Percentiles rank a stretch among this genome's conserved stretches.
These are phyloP conservation scores for Lasiodiplodia sp. DNA, from an alignment of 2,329 filamentous ascomycete genomes.

Conservation along the genomic window DNA sequence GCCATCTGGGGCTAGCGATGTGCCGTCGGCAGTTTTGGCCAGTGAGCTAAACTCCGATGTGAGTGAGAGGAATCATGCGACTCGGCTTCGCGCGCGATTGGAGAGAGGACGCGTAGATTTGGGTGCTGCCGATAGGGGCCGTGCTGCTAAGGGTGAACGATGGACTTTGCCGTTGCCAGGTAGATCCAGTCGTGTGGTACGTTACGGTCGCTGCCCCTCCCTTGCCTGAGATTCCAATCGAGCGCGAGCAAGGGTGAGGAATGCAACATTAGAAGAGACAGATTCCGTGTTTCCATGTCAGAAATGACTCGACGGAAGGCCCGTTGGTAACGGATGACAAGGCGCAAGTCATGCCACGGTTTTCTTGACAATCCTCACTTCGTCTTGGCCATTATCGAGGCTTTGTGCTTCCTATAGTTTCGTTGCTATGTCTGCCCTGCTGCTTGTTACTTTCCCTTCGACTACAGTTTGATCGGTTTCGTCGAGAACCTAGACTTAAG, in stretches of 20 bases:
- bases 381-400: no score
- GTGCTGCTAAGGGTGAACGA: background rate
- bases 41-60: background rate
- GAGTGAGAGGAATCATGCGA: background rate
- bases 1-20: constrained; percentile 8
- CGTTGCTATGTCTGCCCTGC: no score
- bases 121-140: background rate
- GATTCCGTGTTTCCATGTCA: background rate
- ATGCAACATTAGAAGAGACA: background rate
- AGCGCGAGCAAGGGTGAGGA: constrained; percentile 21
- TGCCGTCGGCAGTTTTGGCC: background rate
- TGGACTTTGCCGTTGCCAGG: constrained; percentile 4
- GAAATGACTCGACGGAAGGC: background rate
- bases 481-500: no score
- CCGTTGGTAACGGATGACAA: no score
- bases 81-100: background rate
- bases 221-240: background rate
- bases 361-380: no score
- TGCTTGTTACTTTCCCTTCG: no score
- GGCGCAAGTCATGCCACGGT: no score
- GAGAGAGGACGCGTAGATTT: background rate
- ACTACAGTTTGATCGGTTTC: no score
- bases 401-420: no score
- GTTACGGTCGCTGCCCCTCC: background rate
- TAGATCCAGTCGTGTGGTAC: background rate